Percentiles rank a stretch among this genome's conserved stretches.
Evolutionary conservation across 2,329 filamentous ascomycete species (phyloP).

Genomic region (Bisporella sp.): DNA sequence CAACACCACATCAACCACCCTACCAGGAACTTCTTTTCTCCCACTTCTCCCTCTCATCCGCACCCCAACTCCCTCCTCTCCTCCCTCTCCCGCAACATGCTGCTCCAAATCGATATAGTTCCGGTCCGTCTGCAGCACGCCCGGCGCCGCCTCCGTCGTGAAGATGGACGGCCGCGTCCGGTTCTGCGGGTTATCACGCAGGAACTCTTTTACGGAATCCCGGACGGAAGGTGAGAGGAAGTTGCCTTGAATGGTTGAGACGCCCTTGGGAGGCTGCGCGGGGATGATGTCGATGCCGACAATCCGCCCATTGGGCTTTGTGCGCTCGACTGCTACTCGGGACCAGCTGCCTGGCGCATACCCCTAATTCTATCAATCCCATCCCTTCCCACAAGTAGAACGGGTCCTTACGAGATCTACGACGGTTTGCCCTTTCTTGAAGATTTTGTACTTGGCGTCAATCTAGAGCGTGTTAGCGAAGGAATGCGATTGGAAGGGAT

Average conservation of each 20-base stretch:
- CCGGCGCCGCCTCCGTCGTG: background rate
- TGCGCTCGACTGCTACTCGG: slow-evolving; percentile 74
- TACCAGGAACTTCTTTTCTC: slow-evolving; percentile 36
- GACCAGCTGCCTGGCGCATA: slow-evolving; percentile 73
- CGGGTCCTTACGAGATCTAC: slow-evolving; percentile 70
- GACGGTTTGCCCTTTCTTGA: slow-evolving; percentile 74
- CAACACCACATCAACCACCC: slow-evolving; percentile 82
- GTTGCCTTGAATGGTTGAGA: slow-evolving; percentile 93
- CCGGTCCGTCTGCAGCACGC: slow-evolving; percentile 30
- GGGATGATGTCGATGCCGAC: slow-evolving; percentile 93
- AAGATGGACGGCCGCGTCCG: slow-evolving; percentile 41
- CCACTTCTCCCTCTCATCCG: slow-evolving; percentile 17
- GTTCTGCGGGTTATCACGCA: slow-evolving; percentile 50
- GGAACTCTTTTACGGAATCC: slow-evolving; percentile 67
- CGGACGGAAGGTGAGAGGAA: slow-evolving; percentile 75
- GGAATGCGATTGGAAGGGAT: background rate
- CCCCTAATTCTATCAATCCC: slow-evolving; percentile 40
- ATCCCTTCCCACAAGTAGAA: background rate
- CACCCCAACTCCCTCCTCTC: background rate
- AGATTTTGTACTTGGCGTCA: slow-evolving; percentile 73
- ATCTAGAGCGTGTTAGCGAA: slow-evolving; percentile 45
- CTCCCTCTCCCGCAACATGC: slow-evolving; percentile 24
- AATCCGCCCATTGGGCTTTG: slow-evolving; percentile 68
- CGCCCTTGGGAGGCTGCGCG: slow-evolving; percentile 80
- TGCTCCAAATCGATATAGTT: slow-evolving; percentile 64